phyloP scores from a whole-genome alignment of 345 rosid genomes.

The Murraya koenigii region DNA sequence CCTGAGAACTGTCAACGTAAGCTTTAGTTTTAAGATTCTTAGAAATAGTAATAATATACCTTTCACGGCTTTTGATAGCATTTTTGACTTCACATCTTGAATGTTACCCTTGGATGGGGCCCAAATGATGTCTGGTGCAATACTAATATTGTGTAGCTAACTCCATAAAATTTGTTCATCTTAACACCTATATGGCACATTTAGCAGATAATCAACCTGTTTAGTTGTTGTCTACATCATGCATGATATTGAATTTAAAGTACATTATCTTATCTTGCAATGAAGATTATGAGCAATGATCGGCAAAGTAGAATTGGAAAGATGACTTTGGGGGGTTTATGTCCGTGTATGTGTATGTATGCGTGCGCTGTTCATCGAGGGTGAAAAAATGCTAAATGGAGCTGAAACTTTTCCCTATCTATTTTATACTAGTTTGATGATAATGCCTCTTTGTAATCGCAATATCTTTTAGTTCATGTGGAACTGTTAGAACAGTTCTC shows the following conservation, averaged over 20 bases:
- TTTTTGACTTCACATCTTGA: slow-evolving; percentile 1
- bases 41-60: neutral
- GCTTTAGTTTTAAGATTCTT: slow-evolving; percentile 22
- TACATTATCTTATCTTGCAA: neutral
- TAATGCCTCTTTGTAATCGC: neutral
- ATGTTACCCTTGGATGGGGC: neutral
- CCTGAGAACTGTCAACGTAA: slow-evolving; percentile 88
- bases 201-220: neutral
- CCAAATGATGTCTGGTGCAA: slow-evolving; percentile 1
- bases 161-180: neutral
- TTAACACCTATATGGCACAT: neutral
- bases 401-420: neutral
- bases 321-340: neutral
- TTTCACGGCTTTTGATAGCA: slow-evolving; percentile 5
- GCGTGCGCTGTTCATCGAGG: neutral
- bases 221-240: neutral
- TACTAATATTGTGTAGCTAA: neutral
- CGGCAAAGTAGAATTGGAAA: neutral
- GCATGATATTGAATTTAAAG: neutral
- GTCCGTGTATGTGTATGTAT: neutral
- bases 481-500: neutral
- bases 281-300: neutral
- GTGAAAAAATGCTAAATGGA: neutral
- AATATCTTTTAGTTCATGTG: neutral
- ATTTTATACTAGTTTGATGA: neutral